These are phyloP conservation scores for Acanthamoeba triangularis DNA, from an alignment of 208 protist species.

Conservation along the genomic window DNA sequence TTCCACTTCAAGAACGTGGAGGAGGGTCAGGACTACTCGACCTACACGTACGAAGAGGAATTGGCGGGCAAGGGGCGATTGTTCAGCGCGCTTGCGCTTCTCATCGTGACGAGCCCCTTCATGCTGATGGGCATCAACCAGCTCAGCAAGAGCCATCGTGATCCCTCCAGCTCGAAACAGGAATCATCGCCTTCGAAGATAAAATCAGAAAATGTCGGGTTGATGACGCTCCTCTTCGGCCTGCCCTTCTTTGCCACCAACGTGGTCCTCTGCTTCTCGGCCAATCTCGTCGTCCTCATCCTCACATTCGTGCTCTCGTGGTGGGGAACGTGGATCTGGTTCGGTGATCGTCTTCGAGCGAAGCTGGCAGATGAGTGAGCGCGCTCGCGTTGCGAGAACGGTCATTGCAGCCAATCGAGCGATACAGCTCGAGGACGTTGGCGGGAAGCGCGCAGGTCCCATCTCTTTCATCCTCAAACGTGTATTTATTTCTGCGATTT, in stretches of 20 bases:
- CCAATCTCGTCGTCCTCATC: not conserved
- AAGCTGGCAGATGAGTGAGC: not conserved
- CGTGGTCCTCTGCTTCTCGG: not conserved
- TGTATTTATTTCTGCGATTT: conserved; percentile 27
- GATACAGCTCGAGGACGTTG: too few relatives aligned
- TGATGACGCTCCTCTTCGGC: conserved; percentile 37
- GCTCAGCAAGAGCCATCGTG: not conserved
- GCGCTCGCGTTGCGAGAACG: too few relatives aligned
- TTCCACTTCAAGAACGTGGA: conserved; percentile 26
- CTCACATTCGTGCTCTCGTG: not conserved
- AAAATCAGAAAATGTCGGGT: not conserved
- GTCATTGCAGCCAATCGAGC: not conserved
- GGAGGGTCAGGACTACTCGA: not conserved
- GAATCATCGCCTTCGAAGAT: not conserved
- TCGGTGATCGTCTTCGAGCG: not conserved
- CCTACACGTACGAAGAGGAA: conserved; percentile 21
- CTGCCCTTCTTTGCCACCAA: conserved; percentile 14
- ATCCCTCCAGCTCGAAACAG: not conserved
- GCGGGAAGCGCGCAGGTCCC: not conserved
- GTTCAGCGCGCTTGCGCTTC: not conserved
- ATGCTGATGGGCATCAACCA: conserved; percentile 29
- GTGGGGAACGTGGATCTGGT: conserved; percentile 17
- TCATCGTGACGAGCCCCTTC: conserved; percentile 1
- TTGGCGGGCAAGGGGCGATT: not conserved
- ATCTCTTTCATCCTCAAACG: not conserved